Base-by-base conservation (phyloP, 2,329 filamentous ascomycete species). In the Cladosporium sp. region DNA sequence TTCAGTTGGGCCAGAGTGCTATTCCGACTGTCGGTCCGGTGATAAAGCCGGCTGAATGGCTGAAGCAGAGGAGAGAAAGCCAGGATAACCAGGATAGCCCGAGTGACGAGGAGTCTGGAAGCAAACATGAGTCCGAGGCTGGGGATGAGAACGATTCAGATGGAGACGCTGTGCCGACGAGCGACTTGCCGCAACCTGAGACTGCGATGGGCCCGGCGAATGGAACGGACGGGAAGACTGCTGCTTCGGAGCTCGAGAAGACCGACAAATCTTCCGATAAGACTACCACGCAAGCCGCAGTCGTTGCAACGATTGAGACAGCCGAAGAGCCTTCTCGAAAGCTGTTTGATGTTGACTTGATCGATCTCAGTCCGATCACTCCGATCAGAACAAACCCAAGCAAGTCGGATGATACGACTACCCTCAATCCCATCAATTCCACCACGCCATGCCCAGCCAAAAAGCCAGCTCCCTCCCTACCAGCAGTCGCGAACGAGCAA, bases 1-100 rank as follows among this genome's bases (percentile, higher is more conserved):
- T 79, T 46, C 71, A 67, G 62, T 63, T 70, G 36, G 66, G 69
- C 2, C 65, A 65, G 46, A 69, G 64, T 36, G 36, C 65, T 6
- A 67, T 66, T 18, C 53, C 62, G 51, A 67, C 63, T 30, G 68
- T 67, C 14, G 68, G 68, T 4, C 59, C 65, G 21, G 57, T 46
- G 56, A 64, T 68, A 58, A 70, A 69, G 64, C 64, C 67, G 1
- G 62, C 63, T 32, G 61, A 56, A 54, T 67, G 70, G 48, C 64
- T 30, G n/a, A 57, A 34, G 8, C 67, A 59, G 32, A 53, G 56
- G 54, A 63, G 36, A 30, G 48, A 30, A 16, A 64, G 60, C 39
- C 48, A 43, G 57, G 14, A 30, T 16, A 63, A 46, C 13, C 21
- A 28, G 54, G 34, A n/a, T n/a, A 30, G 26, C 10, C n/a, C 13